phyloP scores from a whole-genome alignment of 345 rosid species.

The Corchorus olitorius region DNA sequence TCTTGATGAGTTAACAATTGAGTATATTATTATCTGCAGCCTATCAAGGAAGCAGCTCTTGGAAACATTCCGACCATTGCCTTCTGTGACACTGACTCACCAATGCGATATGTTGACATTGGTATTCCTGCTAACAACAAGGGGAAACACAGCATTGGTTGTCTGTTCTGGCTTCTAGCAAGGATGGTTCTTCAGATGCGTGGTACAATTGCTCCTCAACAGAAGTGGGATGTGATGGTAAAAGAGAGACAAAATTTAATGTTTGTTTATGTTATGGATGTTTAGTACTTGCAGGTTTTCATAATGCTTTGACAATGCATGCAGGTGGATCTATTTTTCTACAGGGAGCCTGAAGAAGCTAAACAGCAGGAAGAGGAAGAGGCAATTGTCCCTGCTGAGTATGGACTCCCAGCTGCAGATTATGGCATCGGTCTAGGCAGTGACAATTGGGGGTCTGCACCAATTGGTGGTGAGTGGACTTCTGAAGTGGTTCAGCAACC shows the following conservation, averaged over 20 bases:
- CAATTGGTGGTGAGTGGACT: constrained; percentile 63
- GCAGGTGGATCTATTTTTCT: constrained; percentile 78
- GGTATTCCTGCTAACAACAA: constrained; percentile 98
- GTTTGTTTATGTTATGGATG: not conserved
- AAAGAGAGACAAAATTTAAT: not conserved
- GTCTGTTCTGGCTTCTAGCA: constrained; percentile 92
- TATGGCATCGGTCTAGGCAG: constrained; percentile 26
- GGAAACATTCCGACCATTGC: constrained; percentile 97
- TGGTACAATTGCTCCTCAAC: constrained; percentile 75
- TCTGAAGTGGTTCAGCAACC: constrained; percentile 54
- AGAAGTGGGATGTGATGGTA: constrained; percentile 90
- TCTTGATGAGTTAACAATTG: not conserved
- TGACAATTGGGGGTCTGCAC: constrained; percentile 65
- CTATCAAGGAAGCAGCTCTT: constrained; percentile 94
- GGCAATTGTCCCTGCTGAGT: constrained; percentile 45
- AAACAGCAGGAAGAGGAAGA: constrained; percentile 68
- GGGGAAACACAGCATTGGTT: constrained; percentile 96
- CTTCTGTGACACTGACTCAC: constrained; percentile 95
- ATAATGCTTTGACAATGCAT: not conserved
- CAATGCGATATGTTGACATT: constrained; percentile 87
- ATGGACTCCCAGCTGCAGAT: constrained; percentile 40
- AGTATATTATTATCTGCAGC: constrained; percentile 46
- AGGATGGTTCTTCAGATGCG: constrained; percentile 99
- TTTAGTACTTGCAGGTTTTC: not conserved
- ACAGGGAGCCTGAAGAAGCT: constrained; percentile 78